Conservation (phyloP, 2,329 filamentous ascomycete genomes). For the Xylariaceae sp. region DNA sequence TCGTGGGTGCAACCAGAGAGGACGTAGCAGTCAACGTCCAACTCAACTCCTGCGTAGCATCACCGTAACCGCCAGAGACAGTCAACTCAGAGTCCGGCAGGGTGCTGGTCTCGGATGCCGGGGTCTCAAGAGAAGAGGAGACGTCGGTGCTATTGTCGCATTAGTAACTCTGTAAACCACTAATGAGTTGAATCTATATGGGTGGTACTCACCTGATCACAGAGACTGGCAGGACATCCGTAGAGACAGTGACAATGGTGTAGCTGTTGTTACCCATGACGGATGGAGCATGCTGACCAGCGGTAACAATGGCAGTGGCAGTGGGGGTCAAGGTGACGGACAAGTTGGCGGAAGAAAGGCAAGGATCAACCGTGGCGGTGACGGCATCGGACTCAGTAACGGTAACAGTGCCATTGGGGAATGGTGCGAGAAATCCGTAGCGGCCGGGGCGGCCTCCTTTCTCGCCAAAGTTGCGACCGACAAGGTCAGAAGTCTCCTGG, state of each 20-base stretch:
- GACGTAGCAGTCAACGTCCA: background rate
- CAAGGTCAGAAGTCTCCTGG: background rate
- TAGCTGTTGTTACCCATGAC: background rate
- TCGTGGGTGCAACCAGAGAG: slow-evolving; percentile 9
- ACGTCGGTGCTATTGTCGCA: background rate
- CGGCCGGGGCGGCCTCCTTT: slow-evolving; percentile 3
- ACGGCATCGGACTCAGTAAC: slow-evolving; percentile 2
- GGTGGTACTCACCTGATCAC: slow-evolving; percentile 8
- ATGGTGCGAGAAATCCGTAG: slow-evolving; percentile 8
- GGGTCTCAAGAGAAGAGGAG: too few species aligned
- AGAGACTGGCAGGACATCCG: slow-evolving; percentile 7
- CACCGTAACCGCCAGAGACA: background rate
- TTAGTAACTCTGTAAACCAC: background rate
- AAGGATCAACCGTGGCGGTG: slow-evolving; percentile 6
- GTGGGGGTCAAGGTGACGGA: background rate
- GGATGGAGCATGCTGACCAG: too few species aligned
- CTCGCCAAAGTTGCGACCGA: background rate
- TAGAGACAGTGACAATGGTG: slow-evolving; percentile 1
- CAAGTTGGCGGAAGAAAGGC: background rate
- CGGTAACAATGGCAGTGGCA: slow-evolving; percentile 1
- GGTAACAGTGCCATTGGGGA: slow-evolving; percentile 3
- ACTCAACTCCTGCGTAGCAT: background rate
- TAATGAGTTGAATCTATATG: background rate
- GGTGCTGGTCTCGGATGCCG: background rate
- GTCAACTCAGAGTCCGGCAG: background rate